Base-by-base conservation (phyloP, 345 rosid genomes). In the Acer negundo region DNA sequence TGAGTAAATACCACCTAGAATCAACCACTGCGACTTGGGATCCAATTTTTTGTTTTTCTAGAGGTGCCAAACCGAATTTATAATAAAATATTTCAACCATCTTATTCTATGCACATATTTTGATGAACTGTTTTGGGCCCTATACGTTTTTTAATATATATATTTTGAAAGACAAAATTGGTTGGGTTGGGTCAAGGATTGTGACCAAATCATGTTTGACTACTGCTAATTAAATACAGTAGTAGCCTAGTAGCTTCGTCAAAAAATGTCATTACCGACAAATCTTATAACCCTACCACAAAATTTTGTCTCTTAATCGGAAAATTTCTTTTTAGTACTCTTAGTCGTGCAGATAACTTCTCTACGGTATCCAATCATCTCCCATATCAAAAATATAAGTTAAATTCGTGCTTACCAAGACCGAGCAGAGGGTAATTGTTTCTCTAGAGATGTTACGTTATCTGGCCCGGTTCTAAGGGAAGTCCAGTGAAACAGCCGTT, bases 291-390 rank as follows among this genome's bases (percentile, higher is more conserved):
- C 2, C 40, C 62, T 26, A 11, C 73, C 74, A 78, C 55, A 49
- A 49, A 19, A 28, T 84, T 82, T 23, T 80, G 80, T 84, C 63
- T 87, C 80, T 40, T 86, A 26, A 78, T 86, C 5, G 85, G 89
- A 16, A 77, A 84, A 35, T 35, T 35, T 35, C 38, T 35, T 35
- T 35, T 35, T 5, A 35, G 35, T 3, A 4, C 38, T 5, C 70
- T 53, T 88, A 86, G 83, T 6, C 81, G 31, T 1, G 76, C 88
- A 0, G 80, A 83, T 4, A 76, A 44, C 16, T 88, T 24, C 70
- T 83, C 2, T 83, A 86, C 2, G 79, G 86, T 12, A 73, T 56
- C 68, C 88, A 84, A 67, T 46, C 77, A 9, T 78, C 84, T 35
- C 75, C 79, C 10, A 1, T 67, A 4, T 77, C 87, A 0, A 55